Percentiles rank a stretch among this genome's conserved stretches.
These are phyloP conservation scores for Dictyostelium citrinum DNA, from an alignment of 78 protist genomes.

Conservation along the genomic window DNA sequence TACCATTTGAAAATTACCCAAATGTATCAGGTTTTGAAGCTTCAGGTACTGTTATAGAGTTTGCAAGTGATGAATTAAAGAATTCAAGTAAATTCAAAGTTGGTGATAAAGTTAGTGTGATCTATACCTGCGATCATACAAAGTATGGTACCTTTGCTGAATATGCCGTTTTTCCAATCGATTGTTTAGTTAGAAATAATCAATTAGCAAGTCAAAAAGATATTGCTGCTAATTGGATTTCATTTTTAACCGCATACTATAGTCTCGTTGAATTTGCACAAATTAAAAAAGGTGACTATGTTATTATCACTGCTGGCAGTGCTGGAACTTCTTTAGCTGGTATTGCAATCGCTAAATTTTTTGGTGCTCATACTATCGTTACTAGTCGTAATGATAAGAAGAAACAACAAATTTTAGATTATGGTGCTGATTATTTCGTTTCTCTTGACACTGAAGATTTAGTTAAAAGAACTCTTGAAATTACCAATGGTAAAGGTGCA, in stretches of 20 bases:
- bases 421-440: slow-evolving; percentile 41
- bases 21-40: neutral
- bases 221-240: neutral
- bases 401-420: neutral
- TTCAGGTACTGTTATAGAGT: neutral
- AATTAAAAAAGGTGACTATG: slow-evolving; percentile 10
- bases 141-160: neutral
- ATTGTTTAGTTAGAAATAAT: neutral
- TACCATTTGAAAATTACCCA: neutral
- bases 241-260: slow-evolving; percentile 31
- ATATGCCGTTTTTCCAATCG: slow-evolving; percentile 12
- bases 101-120: slow-evolving; percentile 27
- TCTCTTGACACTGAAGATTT: neutral
- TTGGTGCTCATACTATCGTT: slow-evolving; percentile 30
- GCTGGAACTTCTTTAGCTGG: neutral
- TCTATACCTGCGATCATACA: neutral
- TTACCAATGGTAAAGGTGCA: slow-evolving; percentile 6
- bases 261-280: neutral
- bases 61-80: neutral
- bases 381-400: neutral
- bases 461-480: neutral
- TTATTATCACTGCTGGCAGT: slow-evolving; percentile 35
- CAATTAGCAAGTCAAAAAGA: neutral
- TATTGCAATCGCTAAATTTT: neutral
- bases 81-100: neutral